Percentiles rank a stretch among this genome's conserved stretches.
Conservation (phyloP, 1,284 basidiomycete genomes). For the Cryptococcus sp. region DNA sequence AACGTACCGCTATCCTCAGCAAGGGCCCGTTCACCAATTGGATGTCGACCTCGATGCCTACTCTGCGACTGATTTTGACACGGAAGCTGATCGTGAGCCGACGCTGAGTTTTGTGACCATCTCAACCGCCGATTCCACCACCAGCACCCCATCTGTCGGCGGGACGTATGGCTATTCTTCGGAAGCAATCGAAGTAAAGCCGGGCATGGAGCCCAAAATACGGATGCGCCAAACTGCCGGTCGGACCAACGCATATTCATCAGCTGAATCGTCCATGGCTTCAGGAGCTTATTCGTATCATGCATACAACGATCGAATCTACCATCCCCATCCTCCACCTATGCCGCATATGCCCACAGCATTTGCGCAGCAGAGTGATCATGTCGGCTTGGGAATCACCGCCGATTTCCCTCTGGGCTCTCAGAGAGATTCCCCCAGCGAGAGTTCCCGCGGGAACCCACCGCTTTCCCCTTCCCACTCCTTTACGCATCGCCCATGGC, state of each 20-base stretch:
- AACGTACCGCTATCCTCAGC: conserved; percentile 8
- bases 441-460: conserved; percentile 18
- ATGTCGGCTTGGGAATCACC: conserved; percentile 33
- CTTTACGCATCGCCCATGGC: conserved; percentile 39
- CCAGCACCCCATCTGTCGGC: conserved; percentile 40
- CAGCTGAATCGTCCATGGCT: conserved; percentile 47
- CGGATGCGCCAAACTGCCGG: conserved; percentile 38
- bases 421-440: conserved; percentile 11
- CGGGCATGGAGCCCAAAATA: conserved; percentile 34
- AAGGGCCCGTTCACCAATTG: conserved; percentile 23
- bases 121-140: conserved; percentile 46
- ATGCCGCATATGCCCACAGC: conserved; percentile 30
- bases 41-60: conserved; percentile 49
- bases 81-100: conserved; percentile 39
- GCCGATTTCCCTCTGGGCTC: conserved; percentile 15
- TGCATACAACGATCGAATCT: conserved; percentile 32
- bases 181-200: conserved; percentile 27
- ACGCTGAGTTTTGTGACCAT: conserved; percentile 50
- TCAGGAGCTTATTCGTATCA: conserved; percentile 46
- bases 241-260: conserved; percentile 40
- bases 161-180: conserved; percentile 31
- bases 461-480: conserved; percentile 20
- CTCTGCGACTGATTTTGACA: conserved; percentile 37
- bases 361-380: conserved; percentile 20
- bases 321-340: conserved; percentile 39